phyloP scores from a whole-genome alignment of 2,329 filamentous ascomycete species.

The Alternaria alternata region DNA sequence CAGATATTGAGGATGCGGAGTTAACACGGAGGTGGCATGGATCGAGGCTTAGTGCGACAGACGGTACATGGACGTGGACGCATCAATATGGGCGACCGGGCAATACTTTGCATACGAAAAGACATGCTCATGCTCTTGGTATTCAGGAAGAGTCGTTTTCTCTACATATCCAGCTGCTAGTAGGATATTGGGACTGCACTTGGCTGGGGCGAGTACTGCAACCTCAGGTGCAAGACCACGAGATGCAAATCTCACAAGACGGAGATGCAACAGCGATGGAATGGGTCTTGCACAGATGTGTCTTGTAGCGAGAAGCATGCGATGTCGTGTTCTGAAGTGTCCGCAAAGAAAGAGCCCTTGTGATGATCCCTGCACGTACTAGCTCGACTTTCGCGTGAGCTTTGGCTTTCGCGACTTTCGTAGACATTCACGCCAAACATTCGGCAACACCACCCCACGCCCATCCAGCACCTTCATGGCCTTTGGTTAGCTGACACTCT shows the following conservation, averaged over 20 bases:
- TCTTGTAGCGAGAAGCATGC: background rate
- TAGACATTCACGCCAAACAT: conserved; percentile 36
- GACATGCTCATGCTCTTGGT: background rate
- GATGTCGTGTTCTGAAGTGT: background rate
- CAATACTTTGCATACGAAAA: background rate
- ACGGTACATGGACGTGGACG: background rate
- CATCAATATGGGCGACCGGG: background rate
- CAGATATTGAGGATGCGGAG: conserved; percentile 21
- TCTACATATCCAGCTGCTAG: background rate
- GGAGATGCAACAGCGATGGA: background rate
- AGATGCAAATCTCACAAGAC: background rate
- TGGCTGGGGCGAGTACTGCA: background rate
- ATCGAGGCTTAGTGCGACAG: background rate
- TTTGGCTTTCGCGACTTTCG: conserved; percentile 25
- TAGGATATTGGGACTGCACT: background rate
- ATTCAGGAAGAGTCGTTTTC: background rate
- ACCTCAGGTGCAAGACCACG: background rate
- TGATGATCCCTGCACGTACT: conserved; percentile 20
- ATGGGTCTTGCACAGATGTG: background rate
- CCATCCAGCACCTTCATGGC: conserved; percentile 38
- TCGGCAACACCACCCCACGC: conserved; percentile 24
- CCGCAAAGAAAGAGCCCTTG: conserved; percentile 10
- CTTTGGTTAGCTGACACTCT: conserved; percentile 37
- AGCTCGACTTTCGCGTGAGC: conserved; percentile 27
- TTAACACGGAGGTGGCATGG: conserved; percentile 22